Percentiles rank a stretch among this genome's conserved stretches.
These are phyloP conservation scores for Penicillium ucsense DNA, from an alignment of 495 filamentous ascomycete species.

Conservation along the genomic window DNA sequence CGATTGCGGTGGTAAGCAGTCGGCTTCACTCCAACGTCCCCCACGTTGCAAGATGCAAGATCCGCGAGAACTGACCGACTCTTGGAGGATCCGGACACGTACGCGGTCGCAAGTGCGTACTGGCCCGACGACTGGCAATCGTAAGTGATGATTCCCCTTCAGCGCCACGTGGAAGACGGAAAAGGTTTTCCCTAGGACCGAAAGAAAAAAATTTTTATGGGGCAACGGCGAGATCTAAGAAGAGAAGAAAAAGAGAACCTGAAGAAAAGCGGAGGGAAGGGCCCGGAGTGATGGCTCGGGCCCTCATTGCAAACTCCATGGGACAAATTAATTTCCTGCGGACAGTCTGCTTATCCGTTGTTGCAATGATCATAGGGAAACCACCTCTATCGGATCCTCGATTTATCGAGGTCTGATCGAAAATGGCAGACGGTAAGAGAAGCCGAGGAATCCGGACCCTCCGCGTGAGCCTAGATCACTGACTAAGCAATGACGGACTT, in stretches of 20 bases:
- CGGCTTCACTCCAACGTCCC: background rate
- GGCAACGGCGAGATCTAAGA: too few relatives aligned
- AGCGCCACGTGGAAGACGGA: too few relatives aligned
- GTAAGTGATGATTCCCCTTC: constrained; percentile 1
- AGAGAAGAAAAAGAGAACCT: too few relatives aligned
- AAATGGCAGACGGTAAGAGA: constrained; percentile 11
- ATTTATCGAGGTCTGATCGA: constrained; percentile 14
- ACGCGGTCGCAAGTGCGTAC: constrained; percentile 1
- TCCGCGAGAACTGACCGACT: background rate
- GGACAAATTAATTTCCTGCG: too few relatives aligned
- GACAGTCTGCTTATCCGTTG: too few relatives aligned
- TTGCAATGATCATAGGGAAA: constrained; percentile 3
- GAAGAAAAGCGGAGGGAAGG: too few relatives aligned
- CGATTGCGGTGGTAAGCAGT: constrained; percentile 1
- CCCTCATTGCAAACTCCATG: too few relatives aligned
- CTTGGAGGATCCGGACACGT: constrained; percentile 6
- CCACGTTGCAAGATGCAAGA: background rate
- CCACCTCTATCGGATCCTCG: constrained; percentile 9
- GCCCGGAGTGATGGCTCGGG: too few relatives aligned
- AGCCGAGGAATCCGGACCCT: background rate
- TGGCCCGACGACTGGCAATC: constrained; percentile 12
- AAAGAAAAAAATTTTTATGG: too few relatives aligned
- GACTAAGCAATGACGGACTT: background rate
- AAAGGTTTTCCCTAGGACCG: too few relatives aligned
- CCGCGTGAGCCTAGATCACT: background rate